phyloP scores from a whole-genome alignment of 139 green algal genomes.

The Micractinium conductrix region DNA sequence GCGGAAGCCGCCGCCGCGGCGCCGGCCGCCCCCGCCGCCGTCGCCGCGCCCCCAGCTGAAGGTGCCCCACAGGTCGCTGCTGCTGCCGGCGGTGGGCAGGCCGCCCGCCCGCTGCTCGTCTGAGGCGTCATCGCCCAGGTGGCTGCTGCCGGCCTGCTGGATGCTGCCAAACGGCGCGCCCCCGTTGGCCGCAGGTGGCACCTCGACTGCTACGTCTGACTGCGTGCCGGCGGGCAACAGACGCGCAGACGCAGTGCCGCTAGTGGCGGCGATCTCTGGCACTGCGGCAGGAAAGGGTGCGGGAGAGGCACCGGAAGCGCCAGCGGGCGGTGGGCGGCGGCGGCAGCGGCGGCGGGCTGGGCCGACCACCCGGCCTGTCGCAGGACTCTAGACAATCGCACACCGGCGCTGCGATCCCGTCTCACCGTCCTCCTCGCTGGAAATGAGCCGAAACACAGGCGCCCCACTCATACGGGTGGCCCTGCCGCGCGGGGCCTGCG shows the following conservation, averaged over 20 bases:
- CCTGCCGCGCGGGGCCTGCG: not conserved
- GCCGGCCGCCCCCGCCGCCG: not conserved
- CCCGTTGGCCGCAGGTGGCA: slow-evolving; percentile 3
- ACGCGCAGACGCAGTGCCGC: too few relatives aligned
- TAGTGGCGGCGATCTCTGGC: too few relatives aligned
- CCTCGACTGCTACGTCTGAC: slow-evolving; percentile 1
- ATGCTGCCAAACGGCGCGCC: too few relatives aligned
- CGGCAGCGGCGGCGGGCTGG: too few relatives aligned
- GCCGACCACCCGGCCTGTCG: too few relatives aligned
- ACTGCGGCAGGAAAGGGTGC: too few relatives aligned
- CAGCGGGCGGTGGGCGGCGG: too few relatives aligned
- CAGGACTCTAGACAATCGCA: too few relatives aligned
- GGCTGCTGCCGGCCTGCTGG: slow-evolving; percentile 14
- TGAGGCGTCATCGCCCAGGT: slow-evolving; percentile 5
- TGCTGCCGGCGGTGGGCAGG: too few relatives aligned
- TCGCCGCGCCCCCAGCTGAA: not conserved
- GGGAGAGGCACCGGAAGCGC: too few relatives aligned
- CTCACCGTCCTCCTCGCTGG: slow-evolving; percentile 24
- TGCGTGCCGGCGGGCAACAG: not conserved
- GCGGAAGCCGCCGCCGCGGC: slow-evolving; percentile 19
- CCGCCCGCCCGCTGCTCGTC: not conserved
- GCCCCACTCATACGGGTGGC: not conserved
- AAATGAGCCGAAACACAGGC: slow-evolving; percentile 19
- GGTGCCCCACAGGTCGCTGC: not conserved
- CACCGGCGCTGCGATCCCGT: too few relatives aligned